These are phyloP conservation scores for Candida insectorum DNA, from an alignment of 805 yeast species.

Conservation along the genomic window DNA sequence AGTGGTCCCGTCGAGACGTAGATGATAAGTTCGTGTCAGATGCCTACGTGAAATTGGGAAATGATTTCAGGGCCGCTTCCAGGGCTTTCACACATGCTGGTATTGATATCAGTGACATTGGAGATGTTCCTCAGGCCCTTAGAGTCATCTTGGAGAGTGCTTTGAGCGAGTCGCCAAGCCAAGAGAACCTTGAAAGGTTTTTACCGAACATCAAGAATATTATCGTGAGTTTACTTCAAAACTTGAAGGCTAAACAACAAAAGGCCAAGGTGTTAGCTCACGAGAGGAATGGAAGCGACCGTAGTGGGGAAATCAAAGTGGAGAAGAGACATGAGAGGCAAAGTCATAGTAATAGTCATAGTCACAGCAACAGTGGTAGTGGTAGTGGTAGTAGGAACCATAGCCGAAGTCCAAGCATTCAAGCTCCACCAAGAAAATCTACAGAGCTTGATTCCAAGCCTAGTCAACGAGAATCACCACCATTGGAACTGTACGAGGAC, in stretches of 20 bases:
- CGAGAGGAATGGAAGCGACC: slow-evolving; percentile 2
- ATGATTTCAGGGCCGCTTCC: slow-evolving; percentile 84
- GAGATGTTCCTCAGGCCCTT: slow-evolving; percentile 84
- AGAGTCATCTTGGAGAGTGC: slow-evolving; percentile 83
- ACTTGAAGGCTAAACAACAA: slow-evolving; percentile 75
- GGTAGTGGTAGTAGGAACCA: not conserved
- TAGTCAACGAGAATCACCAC: too few species aligned
- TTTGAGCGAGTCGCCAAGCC: slow-evolving; percentile 78
- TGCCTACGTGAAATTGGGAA: slow-evolving; percentile 87
- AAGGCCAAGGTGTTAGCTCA: slow-evolving; percentile 14
- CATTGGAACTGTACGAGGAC: not conserved
- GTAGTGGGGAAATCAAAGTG: not conserved
- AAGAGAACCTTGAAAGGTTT: slow-evolving; percentile 72
- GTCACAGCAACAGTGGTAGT: not conserved
- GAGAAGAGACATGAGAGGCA: slow-evolving; percentile 2
- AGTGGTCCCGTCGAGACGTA: slow-evolving; percentile 84
- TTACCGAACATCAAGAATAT: slow-evolving; percentile 84
- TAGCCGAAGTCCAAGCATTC: not conserved
- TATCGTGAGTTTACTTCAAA: slow-evolving; percentile 75
- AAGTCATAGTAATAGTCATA: not conserved
- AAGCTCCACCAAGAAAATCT: not conserved
- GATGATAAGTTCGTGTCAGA: slow-evolving; percentile 83
- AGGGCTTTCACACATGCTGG: slow-evolving; percentile 77
- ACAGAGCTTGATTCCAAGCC: not conserved
- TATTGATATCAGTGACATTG: slow-evolving; percentile 75